Conservation (phyloP, 1,284 basidiomycete species). For the Trametes sp. region DNA sequence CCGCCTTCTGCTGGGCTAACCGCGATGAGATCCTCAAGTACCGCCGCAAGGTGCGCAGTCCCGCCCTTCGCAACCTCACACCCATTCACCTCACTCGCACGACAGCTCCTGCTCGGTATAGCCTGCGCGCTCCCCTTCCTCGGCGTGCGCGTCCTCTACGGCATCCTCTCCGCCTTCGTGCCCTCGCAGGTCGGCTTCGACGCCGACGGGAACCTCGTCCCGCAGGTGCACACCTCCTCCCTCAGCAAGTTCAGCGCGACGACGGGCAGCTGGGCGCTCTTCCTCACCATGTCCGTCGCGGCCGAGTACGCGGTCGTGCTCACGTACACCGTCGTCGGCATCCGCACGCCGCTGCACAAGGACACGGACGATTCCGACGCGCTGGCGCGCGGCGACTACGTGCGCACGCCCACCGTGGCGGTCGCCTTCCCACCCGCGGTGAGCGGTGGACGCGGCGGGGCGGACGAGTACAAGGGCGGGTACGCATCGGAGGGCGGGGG, state of each 20-base stretch:
- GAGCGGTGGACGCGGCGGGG: background rate
- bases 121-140: conserved; percentile 64
- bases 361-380: conserved; percentile 40
- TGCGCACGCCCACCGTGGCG: background rate
- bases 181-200: conserved; percentile 19
- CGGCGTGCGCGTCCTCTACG: conserved; percentile 61
- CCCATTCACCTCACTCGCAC: background rate
- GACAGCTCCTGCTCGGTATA: conserved; percentile 57
- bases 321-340: conserved; percentile 55
- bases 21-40: conserved; percentile 55
- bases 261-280: conserved; percentile 8
- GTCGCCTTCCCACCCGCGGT: background rate
- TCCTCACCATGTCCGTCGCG: conserved; percentile 5
- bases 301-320: conserved; percentile 35
- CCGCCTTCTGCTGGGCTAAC: conserved; percentile 56
- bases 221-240: conserved; percentile 4
- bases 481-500: background rate
- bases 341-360: conserved; percentile 40
- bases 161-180: conserved; percentile 56
- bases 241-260: conserved; percentile 6
- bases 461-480: background rate
- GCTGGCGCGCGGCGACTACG: background rate
- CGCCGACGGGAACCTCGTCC: conserved; percentile 12
- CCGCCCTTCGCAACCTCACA: background rate
- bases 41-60: conserved; percentile 10